Evolutionary conservation across 306 rosid genomes (phyloP).

Genomic region (Malus sieversii): DNA sequence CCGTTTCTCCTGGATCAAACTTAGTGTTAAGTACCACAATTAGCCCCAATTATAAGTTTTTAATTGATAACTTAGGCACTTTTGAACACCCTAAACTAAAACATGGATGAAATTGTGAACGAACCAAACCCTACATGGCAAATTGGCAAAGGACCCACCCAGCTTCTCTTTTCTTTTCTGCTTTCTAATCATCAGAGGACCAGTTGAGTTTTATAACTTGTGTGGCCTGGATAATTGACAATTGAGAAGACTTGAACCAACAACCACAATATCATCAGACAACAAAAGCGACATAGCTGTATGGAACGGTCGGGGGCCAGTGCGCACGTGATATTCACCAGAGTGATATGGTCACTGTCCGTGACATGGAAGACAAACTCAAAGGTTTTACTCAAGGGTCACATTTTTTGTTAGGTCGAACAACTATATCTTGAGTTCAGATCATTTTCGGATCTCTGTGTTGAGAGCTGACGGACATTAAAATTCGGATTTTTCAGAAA

Average conservation of each 20-base stretch:
- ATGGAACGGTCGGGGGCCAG: slow-evolving; percentile 20
- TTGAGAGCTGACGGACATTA: no score
- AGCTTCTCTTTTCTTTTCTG: not conserved
- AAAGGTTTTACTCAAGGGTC: slow-evolving; percentile 17
- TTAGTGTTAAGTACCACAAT: not conserved
- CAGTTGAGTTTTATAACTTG: not conserved
- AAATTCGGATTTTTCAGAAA: no score
- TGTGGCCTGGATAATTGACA: not conserved
- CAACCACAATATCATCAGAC: not conserved
- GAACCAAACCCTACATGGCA: not conserved
- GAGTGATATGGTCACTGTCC: slow-evolving; percentile 32
- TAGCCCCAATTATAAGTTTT: not conserved
- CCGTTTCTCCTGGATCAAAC: not conserved
- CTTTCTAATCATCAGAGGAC: not conserved
- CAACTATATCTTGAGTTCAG: no score
- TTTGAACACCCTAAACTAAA: not conserved
- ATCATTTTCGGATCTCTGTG: no score
- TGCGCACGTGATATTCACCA: slow-evolving; percentile 39
- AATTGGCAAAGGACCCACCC: not conserved
- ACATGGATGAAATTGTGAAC: not conserved
- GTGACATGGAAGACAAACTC: slow-evolving; percentile 30
- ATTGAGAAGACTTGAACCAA: not conserved
- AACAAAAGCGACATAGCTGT: slow-evolving; percentile 6
- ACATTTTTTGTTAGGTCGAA: slow-evolving; percentile 12
- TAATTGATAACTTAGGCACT: not conserved